Base-by-base conservation (phyloP, 2,329 filamentous ascomycete species). In the Arthrobotrys entomopaga region DNA sequence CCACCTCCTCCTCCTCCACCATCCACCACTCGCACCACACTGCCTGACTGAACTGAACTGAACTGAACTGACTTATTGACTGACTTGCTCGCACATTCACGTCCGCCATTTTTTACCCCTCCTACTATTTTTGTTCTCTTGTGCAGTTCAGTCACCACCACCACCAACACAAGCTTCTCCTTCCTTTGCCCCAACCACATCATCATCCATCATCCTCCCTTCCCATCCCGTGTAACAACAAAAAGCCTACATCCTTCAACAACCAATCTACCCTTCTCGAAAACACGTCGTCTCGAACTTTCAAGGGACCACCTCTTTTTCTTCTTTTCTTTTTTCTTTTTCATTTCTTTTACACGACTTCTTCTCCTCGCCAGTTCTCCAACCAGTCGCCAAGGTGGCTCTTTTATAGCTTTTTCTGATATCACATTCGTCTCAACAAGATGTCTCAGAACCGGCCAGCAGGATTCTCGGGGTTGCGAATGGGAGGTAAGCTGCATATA, bases 401-500 rank as follows among this genome's bases (percentile, higher is more conserved):
- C 58, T 58, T 58, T 57, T 58, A 63, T 74, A 67, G 70, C 70
- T 50, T 50, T 52, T 53, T 50, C 58, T 67, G 46, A 65, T 53
- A 50, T 65, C 29, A 56, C 29, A 75, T 58, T 34, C 34, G 43
- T 49, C 61, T 15, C 40, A 49, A 48, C 53, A 83, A 79, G 43
- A 96, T 97, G 93, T 93, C 92, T 86, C 90, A 93, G 84, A 95
- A 90, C 85, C 88, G 92, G 29, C 29, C 29, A 34, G 29, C 29
- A 34, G 29, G 29, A 81, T 97, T 98, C 84, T 87, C 78, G 75
- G 89, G 87, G 82, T 84, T 98, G 86, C 91, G 94, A 85, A 97
- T 98, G 93, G 95, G 94, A 88, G 95, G 94, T 97, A 87, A 90
- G 92, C 82, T 78, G 77, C n/a, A 22, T 34, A 34, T 34, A 34